phyloP scores from a whole-genome alignment of 1,139 yeast genomes.

The Zygoascus sp. region DNA sequence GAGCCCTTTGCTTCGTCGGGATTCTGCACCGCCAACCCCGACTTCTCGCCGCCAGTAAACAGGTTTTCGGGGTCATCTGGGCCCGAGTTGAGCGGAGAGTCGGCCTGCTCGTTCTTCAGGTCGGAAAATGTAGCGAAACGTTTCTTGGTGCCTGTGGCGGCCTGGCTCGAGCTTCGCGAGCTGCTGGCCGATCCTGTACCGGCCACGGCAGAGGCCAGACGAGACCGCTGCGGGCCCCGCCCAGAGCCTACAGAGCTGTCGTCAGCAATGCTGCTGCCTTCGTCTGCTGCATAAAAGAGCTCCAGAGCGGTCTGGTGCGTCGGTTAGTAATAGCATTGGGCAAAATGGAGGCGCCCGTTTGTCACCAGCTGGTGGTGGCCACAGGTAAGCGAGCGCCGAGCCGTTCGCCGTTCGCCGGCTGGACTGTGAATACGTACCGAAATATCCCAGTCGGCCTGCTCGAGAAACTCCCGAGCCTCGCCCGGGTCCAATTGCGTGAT shows the following conservation, averaged over 20 bases:
- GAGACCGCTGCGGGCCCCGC: background rate
- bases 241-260: background rate
- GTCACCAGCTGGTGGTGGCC: background rate
- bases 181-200: background rate
- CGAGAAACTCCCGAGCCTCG: slow-evolving; percentile 43
- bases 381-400: no score
- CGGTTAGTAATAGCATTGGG: slow-evolving; percentile 1
- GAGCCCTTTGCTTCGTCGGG: slow-evolving; percentile 52
- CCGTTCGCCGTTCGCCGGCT: no score
- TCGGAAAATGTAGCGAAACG: slow-evolving; percentile 40
- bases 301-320: slow-evolving; percentile 11
- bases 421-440: slow-evolving; percentile 26
- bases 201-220: background rate
- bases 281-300: slow-evolving; percentile 9
- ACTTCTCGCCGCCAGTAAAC: slow-evolving; percentile 94
- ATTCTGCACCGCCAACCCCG: slow-evolving; percentile 89
- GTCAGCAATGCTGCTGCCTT: slow-evolving; percentile 1
- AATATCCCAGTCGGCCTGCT: slow-evolving; percentile 40
- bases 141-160: slow-evolving; percentile 16
- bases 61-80: slow-evolving; percentile 62
- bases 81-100: slow-evolving; percentile 21
- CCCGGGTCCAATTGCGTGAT: slow-evolving; percentile 23
- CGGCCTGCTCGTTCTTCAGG: slow-evolving; percentile 38
- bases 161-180: slow-evolving; percentile 10
- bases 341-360: no score